A percentile compares a stretch with the other conserved stretches of the same genome.
phyloP scores from a whole-genome alignment of 1,284 basidiomycete species.

The Leccinum cinnamomeum region DNA sequence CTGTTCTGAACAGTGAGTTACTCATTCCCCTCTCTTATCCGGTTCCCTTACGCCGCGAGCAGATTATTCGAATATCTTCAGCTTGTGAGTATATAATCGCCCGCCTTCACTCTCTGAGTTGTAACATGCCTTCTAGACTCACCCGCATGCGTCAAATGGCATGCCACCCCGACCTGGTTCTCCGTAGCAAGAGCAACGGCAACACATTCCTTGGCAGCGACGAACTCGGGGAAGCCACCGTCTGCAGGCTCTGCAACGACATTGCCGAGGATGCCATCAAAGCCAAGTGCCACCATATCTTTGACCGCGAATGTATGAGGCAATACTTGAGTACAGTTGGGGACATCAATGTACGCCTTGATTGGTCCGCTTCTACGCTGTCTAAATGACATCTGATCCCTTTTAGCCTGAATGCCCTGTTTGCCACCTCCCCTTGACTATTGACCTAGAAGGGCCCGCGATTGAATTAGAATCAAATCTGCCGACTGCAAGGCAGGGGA shows the following conservation, averaged over 20 bases:
- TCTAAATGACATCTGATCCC: slow-evolving; percentile 1
- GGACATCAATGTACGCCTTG: slow-evolving; percentile 60
- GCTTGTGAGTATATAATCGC: slow-evolving; percentile 50
- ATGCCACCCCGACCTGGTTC: slow-evolving; percentile 92
- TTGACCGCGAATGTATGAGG: slow-evolving; percentile 93
- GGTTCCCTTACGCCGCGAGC: slow-evolving; percentile 10
- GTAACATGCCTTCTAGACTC: slow-evolving; percentile 42
- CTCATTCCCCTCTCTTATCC: not conserved
- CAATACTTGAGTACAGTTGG: slow-evolving; percentile 85
- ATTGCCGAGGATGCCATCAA: slow-evolving; percentile 97
- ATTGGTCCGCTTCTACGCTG: not conserved
- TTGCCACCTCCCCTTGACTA: slow-evolving; percentile 91
- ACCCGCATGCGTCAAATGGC: slow-evolving; percentile 96
- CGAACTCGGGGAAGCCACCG: slow-evolving; percentile 68
- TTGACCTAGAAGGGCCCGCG: slow-evolving; percentile 93
- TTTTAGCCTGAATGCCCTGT: slow-evolving; percentile 88
- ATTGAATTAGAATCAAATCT: slow-evolving; percentile 76
- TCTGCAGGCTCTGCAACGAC: slow-evolving; percentile 96
- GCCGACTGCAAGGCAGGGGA: slow-evolving; percentile 80
- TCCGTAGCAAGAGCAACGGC: slow-evolving; percentile 82
- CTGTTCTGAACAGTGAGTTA: slow-evolving; percentile 84
- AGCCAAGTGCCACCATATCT: slow-evolving; percentile 87
- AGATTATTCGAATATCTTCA: slow-evolving; percentile 98
- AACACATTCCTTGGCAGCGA: slow-evolving; percentile 54
- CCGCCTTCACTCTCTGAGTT: not conserved